Evolutionary conservation across 768 basidiomycete genomes (phyloP), one percentile per base, ranked within the genome.

Genomic region (Hericium alpestre): DNA sequence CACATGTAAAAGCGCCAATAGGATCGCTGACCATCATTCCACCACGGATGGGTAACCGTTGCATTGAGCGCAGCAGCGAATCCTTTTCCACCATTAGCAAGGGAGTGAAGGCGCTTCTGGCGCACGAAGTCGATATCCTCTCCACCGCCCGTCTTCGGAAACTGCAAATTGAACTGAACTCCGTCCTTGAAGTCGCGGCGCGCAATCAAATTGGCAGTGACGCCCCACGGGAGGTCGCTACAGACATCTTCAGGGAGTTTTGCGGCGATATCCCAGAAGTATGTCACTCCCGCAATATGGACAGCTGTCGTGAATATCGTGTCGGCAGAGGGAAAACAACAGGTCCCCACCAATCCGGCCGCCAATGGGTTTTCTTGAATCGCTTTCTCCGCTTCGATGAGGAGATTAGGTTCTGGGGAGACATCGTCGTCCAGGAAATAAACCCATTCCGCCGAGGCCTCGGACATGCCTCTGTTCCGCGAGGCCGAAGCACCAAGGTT

Each of bases 371-470:
- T 67, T 1, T 64, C 63, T 20, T 76, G 76, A 40, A 83, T 82
- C 23, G 59, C 66, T 50, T 70, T 72, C 67, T 81, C 80, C 0
- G 73, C 71, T 54, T 78, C 69, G 32, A 73, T 40, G 10, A 83
- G 69, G 15, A 83, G 62, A 61, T 79, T 66, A 7, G 63, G 54
- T 22, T 64, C 59, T 0, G 79, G 80, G 4, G 65, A 61, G 20
- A 83, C 68, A 51, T 84, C 82, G 59, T 84, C 83, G 60, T 84
- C 81, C n/a, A 84, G 70, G 66, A 84, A 84, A 18, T 76, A 64
- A 1, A 77, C 70, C 80, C 79, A 83, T 32, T 83, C 79, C 0
- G 79, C 80, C 0, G 81, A 69, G 15, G 79, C 79, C 65, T 82
- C 80, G 41, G 65, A 64, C 59, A 83, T 67, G 9, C 81, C 80